Evolutionary conservation across 2,329 filamentous ascomycete genomes (phyloP), one percentile per base, ranked within the genome.

Genomic region (Paradendryphiella salina): DNA sequence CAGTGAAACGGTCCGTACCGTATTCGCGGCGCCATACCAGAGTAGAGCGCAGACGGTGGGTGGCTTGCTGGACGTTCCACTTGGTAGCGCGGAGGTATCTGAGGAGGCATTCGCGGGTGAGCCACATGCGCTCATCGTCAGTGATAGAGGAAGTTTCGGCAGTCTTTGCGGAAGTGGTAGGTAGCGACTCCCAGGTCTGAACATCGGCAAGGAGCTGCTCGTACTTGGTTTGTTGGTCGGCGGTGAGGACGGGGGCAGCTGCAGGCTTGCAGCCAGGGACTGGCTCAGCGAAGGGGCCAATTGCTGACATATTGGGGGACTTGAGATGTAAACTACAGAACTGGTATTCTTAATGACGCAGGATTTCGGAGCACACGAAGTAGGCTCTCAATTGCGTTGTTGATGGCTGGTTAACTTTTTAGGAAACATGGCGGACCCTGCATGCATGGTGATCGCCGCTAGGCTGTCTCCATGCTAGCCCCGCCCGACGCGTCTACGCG

Each of bases 81-180:
- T 96, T 96, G 31, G 90, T 92, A 15, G 94, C 94, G 52, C 93
- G 88, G 23, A 99, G 85, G 72, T 96, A 99, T 62, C 94, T 88
- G 33, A 96, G 81, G 13, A 99, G 81, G 70, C 93, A 97, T 72
- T 99, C 94, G 59, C 86, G 85, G 10, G 92, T 96, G 61, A 99
- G 82, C 85, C 90, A 99, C 77, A 94, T 85, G 67, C 85, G 87
- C 76, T 99, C 94, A 42, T 79, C 77, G 51, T 96, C 90, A 42
- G 84, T 85, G 51, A 97, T 76, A 1, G 89, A 85, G 2, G 83
- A 80, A 54, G 78, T 77, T 8, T 79, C 73, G 9, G 82, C 76
- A 46, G 77, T 78, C 56, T 83, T 86, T 46, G 82, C 82, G 5
- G 80, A 79, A 15, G 85, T 84, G 33, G 82, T 83, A 28, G 84